Evolutionary conservation across 2,329 filamentous ascomycete species (phyloP), one percentile per base, ranked within the genome.

Genomic region (Torrubiella hemipterigena): DNA sequence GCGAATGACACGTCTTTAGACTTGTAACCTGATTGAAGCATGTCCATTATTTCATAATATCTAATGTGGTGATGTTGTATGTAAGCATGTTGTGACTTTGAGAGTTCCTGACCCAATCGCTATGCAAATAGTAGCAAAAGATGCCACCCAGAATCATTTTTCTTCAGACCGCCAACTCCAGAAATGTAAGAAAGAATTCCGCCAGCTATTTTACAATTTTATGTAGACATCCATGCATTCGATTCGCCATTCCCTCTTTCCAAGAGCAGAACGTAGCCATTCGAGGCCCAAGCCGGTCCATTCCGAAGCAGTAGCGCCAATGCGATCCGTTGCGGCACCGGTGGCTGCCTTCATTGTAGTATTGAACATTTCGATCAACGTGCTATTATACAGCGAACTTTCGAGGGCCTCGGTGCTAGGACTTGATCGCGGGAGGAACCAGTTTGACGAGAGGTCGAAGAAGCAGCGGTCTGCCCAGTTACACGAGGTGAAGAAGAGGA

Each of bases 141-240:
- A 27, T 27, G 14, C n/a, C 15, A 13, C 27, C 16, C 16, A 17
- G 16, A 18, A 19, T 29, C 17, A 9, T 10, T 17, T 17, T 14
- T 32, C 4, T 5, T 12, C 14, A 19, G 20, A 17, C 12, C 20
- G 4, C 19, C 15, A 32, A 16, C 14, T 17, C 11, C 21, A 16
- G n/a, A n/a, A n/a, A n/a, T n/a, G n/a, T n/a, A n/a, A n/a, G n/a
- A n/a, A n/a, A n/a, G n/a, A n/a, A n/a, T n/a, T n/a, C n/a, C n/a
- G n/a, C n/a, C n/a, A n/a, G n/a, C n/a, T 22, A 20, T 13, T 22
- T 29, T 33, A 91, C 41, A 94, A 59, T 40, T 83, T 67, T 32
- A 96, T 75, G 45, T 87, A 77, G 18, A 96, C 73, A 55, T 94
- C 86, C 56, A 98, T 69, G 54, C 87, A 95, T 35, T 89, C 85